These are phyloP conservation scores for Stachybotrys elegans DNA, from an alignment of 2,329 filamentous ascomycete genomes.

Conservation along the genomic window DNA sequence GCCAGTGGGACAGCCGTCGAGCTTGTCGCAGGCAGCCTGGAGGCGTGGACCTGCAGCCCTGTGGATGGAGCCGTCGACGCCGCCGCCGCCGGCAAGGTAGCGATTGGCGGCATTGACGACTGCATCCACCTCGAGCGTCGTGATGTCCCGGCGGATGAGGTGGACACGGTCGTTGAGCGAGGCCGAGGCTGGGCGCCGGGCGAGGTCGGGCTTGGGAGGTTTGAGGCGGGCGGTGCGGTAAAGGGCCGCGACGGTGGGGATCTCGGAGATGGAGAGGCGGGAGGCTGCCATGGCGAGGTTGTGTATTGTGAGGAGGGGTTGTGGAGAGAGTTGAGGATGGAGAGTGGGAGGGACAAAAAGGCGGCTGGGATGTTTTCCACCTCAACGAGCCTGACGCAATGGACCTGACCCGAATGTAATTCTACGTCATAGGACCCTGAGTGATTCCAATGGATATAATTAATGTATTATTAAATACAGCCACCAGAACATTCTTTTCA, in stretches of 20 bases:
- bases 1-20: conserved; percentile 72
- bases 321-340: neutral
- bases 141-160: conserved; percentile 75
- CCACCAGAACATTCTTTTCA: too few relatives aligned
- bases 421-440: too few relatives aligned
- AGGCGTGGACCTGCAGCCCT: conserved; percentile 68
- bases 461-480: too few relatives aligned
- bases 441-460: too few relatives aligned
- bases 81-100: conserved; percentile 77
- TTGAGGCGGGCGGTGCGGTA: conserved; percentile 41
- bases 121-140: conserved; percentile 67
- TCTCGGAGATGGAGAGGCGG: conserved; percentile 40
- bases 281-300: neutral
- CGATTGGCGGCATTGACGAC: conserved; percentile 93
- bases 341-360: too few relatives aligned
- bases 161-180: conserved; percentile 65
- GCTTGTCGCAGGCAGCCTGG: conserved; percentile 61
- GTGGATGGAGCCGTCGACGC: conserved; percentile 87
- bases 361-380: too few relatives aligned
- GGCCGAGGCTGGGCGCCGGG: conserved; percentile 33
- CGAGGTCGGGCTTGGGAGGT: conserved; percentile 12
- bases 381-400: too few relatives aligned
- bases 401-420: too few relatives aligned
- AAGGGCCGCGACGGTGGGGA: conserved; percentile 59
- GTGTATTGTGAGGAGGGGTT: neutral